Evolutionary conservation across 2,329 filamentous ascomycete species (phyloP).

Genomic region (Cercospora beticola): DNA sequence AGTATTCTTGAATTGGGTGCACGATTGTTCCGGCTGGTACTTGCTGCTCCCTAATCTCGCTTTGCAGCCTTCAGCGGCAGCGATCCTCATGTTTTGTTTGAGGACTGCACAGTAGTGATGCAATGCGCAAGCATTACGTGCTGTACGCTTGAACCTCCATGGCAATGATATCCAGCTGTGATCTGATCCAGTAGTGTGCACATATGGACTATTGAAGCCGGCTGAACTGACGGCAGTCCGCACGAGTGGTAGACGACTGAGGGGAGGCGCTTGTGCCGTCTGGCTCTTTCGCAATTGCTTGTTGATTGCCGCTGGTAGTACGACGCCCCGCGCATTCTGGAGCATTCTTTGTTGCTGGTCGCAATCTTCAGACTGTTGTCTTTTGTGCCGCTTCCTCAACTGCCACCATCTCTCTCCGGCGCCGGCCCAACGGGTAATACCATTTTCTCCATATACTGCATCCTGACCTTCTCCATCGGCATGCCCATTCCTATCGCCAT

Average conservation of each 20-base stretch:
- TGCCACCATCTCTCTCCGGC: conserved; percentile 21
- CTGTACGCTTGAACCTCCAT: too few relatives aligned
- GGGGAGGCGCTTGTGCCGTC: background rate
- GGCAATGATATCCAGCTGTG: too few relatives aligned
- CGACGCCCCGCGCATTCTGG: too few relatives aligned
- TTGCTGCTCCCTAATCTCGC: background rate
- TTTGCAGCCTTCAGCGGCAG: background rate
- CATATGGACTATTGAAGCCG: background rate
- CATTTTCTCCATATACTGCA: conserved; percentile 75
- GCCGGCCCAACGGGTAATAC: conserved; percentile 58
- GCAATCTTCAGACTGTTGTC: background rate
- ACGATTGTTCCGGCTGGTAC: background rate
- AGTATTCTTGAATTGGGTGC: background rate
- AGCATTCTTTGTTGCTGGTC: too few relatives aligned
- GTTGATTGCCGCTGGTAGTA: background rate
- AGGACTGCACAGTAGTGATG: background rate
- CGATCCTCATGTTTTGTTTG: background rate
- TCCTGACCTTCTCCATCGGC: conserved; percentile 70
- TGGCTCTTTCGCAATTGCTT: background rate
- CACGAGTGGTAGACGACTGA: background rate
- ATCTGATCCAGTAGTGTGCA: background rate
- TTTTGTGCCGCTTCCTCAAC: conserved; percentile 1
- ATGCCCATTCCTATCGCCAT: conserved; percentile 89
- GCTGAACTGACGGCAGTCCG: background rate
- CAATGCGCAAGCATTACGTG: background rate